A percentile compares a stretch with the other conserved stretches of the same genome.
Conservation (phyloP, 202 grass and related monocot genomes). For the Schoenoplectus triqueter region DNA sequence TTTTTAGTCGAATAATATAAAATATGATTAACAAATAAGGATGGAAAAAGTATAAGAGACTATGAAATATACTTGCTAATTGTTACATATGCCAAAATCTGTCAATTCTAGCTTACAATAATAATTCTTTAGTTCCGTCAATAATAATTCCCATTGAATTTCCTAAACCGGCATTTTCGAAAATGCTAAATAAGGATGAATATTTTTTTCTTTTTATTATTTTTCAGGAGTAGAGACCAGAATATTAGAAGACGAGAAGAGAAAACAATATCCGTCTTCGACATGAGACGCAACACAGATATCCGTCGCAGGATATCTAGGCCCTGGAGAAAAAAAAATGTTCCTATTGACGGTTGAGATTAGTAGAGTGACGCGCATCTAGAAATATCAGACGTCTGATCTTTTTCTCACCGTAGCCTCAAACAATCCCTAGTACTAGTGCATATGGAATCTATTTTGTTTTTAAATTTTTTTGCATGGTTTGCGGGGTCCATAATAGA, state of each 20-base stretch:
- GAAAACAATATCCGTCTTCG: background rate
- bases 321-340: background rate
- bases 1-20: too few relatives aligned
- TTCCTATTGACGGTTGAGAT: background rate
- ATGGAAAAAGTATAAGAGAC: too few relatives aligned
- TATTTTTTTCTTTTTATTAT: background rate
- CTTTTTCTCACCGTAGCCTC: background rate
- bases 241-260: background rate
- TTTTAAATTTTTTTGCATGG: background rate
- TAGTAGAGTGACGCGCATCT: conserved; percentile 38
- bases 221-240: too few relatives aligned
- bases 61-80: too few relatives aligned
- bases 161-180: too few relatives aligned
- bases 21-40: too few relatives aligned
- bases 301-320: background rate
- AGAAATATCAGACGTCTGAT: conserved; percentile 18
- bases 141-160: too few relatives aligned
- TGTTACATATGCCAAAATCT: too few relatives aligned
- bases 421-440: background rate
- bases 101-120: too few relatives aligned
- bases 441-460: background rate
- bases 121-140: too few relatives aligned
- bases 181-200: background rate
- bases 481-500: background rate
- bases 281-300: background rate